These are phyloP conservation scores for Aureobasidium pullulans DNA, from an alignment of 2,329 filamentous ascomycete species.

Conservation along the genomic window DNA sequence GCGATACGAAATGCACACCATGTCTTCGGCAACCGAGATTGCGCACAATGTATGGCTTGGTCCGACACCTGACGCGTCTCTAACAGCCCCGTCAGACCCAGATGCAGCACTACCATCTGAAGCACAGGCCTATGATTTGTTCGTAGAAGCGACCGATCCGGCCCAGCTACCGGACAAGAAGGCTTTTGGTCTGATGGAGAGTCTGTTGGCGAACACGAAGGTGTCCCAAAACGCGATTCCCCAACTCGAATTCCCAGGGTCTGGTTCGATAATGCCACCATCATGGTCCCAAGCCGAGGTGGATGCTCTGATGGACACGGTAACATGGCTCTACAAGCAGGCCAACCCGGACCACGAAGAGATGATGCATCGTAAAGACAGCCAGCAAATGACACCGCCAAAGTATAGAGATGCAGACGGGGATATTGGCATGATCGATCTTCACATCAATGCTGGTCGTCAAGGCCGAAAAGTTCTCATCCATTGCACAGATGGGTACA, in stretches of 20 bases:
- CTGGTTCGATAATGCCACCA: slow-evolving; percentile 82
- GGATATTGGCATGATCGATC: slow-evolving; percentile 47
- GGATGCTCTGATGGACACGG: slow-evolving; percentile 76
- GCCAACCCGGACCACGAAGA: slow-evolving; percentile 45
- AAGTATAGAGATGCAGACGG: slow-evolving; percentile 41
- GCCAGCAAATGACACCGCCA: slow-evolving; percentile 31
- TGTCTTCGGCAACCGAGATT: slow-evolving; percentile 87
- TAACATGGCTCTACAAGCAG: slow-evolving; percentile 82
- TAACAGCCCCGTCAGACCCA: slow-evolving; percentile 43
- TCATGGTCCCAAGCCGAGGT: slow-evolving; percentile 77
- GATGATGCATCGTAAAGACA: slow-evolving; percentile 31
- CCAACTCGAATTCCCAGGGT: slow-evolving; percentile 79
- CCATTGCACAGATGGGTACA: slow-evolving; percentile 93
- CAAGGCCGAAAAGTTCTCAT: slow-evolving; percentile 67
- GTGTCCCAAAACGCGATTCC: slow-evolving; percentile 38
- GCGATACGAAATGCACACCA: slow-evolving; percentile 82
- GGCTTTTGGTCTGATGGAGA: slow-evolving; percentile 57
- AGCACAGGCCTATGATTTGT: slow-evolving; percentile 49
- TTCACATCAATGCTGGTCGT: slow-evolving; percentile 15
- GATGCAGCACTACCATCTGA: slow-evolving; percentile 20
- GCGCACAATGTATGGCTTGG: slow-evolving; percentile 85
- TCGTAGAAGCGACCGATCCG: slow-evolving; percentile 83
- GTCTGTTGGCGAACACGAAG: slow-evolving; percentile 34
- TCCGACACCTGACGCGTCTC: slow-evolving; percentile 66
- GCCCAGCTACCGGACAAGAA: slow-evolving; percentile 66